phyloP scores from a whole-genome alignment of 1,284 basidiomycete species.

The Abortiporus biennis region DNA sequence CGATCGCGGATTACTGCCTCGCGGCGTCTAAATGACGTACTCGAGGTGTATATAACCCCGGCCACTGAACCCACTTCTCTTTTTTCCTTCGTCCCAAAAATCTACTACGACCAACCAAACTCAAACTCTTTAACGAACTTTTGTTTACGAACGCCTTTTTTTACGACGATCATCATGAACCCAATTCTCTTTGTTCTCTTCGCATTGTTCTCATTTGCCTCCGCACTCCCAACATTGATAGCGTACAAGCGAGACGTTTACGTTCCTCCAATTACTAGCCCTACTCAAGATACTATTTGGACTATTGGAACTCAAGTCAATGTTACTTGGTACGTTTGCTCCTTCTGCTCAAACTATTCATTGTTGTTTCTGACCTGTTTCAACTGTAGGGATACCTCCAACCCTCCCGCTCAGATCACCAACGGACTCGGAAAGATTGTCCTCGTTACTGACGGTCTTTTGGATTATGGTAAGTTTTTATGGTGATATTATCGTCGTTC shows the following conservation, averaged over 20 bases:
- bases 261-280: background rate
- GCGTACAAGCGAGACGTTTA: background rate
- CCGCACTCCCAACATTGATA: too few species aligned
- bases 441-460: constrained; percentile 28
- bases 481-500: background rate
- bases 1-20: too few species aligned
- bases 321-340: background rate
- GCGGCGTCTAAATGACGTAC: too few species aligned
- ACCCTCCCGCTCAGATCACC: constrained; percentile 37
- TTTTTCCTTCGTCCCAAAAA: too few species aligned
- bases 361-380: background rate
- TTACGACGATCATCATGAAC: too few species aligned
- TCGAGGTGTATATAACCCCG: too few species aligned
- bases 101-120: too few species aligned
- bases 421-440: constrained; percentile 36
- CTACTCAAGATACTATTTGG: background rate
- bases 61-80: too few species aligned
- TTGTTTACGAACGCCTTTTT: too few species aligned
- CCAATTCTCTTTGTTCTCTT: too few species aligned
- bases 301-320: background rate
- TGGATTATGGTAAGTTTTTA: background rate
- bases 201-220: too few species aligned
- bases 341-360: background rate
- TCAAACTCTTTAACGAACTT: too few species aligned
- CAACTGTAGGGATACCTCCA: constrained; percentile 33